These are phyloP conservation scores for Phytopythium montanum DNA, from an alignment of 352 stramenopile species.

Conservation along the genomic window DNA sequence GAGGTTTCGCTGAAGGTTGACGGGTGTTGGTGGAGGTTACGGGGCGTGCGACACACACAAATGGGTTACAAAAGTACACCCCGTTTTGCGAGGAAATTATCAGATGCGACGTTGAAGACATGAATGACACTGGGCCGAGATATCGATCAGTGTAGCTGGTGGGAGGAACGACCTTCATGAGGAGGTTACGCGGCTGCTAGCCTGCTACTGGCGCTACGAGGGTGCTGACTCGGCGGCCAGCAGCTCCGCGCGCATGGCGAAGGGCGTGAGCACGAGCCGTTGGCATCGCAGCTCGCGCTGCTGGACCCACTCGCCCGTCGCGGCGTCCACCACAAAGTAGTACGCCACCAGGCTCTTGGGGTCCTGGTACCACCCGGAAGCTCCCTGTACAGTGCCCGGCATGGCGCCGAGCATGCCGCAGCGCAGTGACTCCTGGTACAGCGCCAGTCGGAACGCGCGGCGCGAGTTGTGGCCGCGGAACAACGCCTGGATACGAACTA, in stretches of 20 bases:
- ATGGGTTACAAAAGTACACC: background rate
- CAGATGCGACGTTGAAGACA: conserved; percentile 1
- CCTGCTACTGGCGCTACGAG: background rate
- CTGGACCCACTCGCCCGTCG: conserved; percentile 60
- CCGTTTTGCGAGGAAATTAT: background rate
- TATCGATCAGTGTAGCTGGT: too few relatives aligned
- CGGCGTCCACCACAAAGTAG: conserved; percentile 58
- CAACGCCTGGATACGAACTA: conserved; percentile 45
- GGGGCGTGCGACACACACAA: background rate
- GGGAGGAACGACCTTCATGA: too few relatives aligned
- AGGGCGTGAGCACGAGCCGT: conserved; percentile 53
- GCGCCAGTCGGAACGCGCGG: conserved; percentile 45
- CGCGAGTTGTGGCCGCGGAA: conserved; percentile 52
- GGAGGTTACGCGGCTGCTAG: background rate
- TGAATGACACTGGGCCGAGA: too few relatives aligned
- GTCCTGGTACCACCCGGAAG: conserved; percentile 74
- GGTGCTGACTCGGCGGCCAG: conserved; percentile 19
- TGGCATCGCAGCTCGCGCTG: conserved; percentile 55
- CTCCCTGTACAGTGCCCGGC: conserved; percentile 59
- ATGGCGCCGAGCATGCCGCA: conserved; percentile 70
- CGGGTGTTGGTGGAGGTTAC: background rate
- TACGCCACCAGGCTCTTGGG: conserved; percentile 69
- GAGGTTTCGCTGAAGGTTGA: background rate
- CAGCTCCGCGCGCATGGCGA: conserved; percentile 63
- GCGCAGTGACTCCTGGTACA: conserved; percentile 63